Base-by-base conservation (phyloP, 371 early-diverging fungal species). In the Apophysomyces elegans region DNA sequence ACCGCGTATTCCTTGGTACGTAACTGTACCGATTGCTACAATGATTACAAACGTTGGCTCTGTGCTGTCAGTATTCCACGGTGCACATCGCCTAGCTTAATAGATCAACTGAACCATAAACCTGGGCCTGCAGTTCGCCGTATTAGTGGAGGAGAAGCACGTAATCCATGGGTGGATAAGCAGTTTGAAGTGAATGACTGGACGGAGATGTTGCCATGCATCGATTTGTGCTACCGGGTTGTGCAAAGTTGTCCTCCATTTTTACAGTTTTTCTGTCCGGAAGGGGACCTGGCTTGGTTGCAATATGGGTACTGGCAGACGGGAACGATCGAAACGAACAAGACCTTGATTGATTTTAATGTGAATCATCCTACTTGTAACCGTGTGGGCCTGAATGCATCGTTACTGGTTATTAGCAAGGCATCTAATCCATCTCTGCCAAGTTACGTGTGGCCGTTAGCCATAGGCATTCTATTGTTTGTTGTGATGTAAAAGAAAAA, bases 241-340 rank as follows among this genome's bases (percentile, higher is more conserved):
- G 86, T 88, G 0, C 88, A 86, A 72, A 86, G 88, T 50, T 90
- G 90, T 67, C 90, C 90, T 38, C 80, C 84, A 37, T 85, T 80
- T 61, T 68, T 90, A 61, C 75, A 81, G 32, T 90, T 90, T 68
- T 74, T 59, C 14, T 90, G 90, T 62, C 90, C 90, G 7, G 62
- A 59, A 13, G 83, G 77, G 50, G 85, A 87, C 63, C 68, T 87
- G 47, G 83, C 77, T 5, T 37, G 63, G 5, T 57, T 73, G 0
- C 83, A 82, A 56, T 82, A 82, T 63, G 83, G 83, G 1, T 82
- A 77, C 59, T 82, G 83, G 83, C 72, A 76, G 47, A 72, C 62
- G 7, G 75, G 71, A 0, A 36, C 50, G 0, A 64, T 62, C 0
- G 39, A 61, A 2, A 61, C 61, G 1, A 78, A 78, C n/a, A 70